phyloP scores from a whole-genome alignment of 371 early-diverging fungal genomes.

The Parasitella parasitica region DNA sequence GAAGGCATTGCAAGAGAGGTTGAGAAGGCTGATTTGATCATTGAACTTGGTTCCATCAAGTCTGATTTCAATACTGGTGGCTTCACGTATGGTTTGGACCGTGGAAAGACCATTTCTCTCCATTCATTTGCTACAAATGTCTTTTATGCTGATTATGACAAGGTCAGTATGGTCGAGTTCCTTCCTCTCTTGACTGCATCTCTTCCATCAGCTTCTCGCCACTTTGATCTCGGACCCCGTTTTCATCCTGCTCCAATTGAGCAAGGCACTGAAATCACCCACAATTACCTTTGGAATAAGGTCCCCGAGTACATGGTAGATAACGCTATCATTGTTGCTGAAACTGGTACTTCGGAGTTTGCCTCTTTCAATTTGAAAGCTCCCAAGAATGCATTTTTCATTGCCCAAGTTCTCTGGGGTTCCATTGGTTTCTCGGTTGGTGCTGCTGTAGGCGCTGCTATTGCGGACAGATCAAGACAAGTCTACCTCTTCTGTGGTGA shows the following conservation, averaged over 20 bases:
- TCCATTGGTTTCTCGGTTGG: conserved; percentile 45
- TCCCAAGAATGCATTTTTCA: conserved; percentile 31
- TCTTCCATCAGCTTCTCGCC: conserved; percentile 25
- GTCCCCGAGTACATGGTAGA: conserved; percentile 31
- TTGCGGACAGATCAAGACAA: conserved; percentile 28
- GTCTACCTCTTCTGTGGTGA: conserved; percentile 52
- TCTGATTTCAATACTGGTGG: conserved; percentile 57
- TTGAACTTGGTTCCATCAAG: conserved; percentile 45
- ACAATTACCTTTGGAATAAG: conserved; percentile 44
- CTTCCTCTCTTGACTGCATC: conserved; percentile 30
- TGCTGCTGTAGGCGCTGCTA: conserved; percentile 35
- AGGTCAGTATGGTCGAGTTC: conserved; percentile 39
- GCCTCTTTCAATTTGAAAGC: conserved; percentile 37
- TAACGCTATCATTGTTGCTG: conserved; percentile 39
- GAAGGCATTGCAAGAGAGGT: conserved; percentile 34
- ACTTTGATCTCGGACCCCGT: conserved; percentile 22
- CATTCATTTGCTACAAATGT: conserved; percentile 39
- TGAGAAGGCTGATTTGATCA: conserved; percentile 40
- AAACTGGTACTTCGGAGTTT: conserved; percentile 53
- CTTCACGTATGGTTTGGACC: conserved; percentile 34
- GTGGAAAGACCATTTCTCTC: conserved; percentile 34
- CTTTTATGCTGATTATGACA: conserved; percentile 35
- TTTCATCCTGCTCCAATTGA: conserved; percentile 14
- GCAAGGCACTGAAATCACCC: conserved; percentile 26
- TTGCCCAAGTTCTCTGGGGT: conserved; percentile 43